Base-by-base conservation (phyloP, 306 rosid genomes). In the Quercus suber region DNA sequence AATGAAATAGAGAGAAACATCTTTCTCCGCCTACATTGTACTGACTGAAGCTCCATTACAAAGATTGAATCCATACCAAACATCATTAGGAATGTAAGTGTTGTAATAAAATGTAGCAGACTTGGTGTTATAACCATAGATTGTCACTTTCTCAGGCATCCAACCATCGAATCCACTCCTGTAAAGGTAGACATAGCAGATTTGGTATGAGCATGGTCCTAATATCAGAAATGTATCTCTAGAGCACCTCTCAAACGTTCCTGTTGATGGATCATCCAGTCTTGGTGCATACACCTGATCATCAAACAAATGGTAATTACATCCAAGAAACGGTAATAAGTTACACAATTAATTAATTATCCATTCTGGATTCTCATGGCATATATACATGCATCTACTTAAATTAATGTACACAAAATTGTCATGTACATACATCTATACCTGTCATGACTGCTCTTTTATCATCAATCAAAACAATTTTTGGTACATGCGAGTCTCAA, bases 111-210 rank as follows among this genome's bases (percentile, higher is more conserved):
- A 94, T 0, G 91, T 73, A 58, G 76, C 81, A 3, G 98, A 77
- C 31, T 14, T 81, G 4, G 77, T 77, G 80, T 74, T 4, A 55
- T 81, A 72, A 4, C 92, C 85, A 45, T 43, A 79, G 33, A 92
- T 87, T 55, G 91, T 86, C 58, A 94, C 97, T 52, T 73, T 77
- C 70, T 94, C 89, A 15, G 89, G 92, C 27, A 64, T 80, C 98
- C 98, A 94, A 18, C 98, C 98, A 75, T 94, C 98, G 80, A 81
- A 86, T 43, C 98, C 94, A 3, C 41, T 86, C 76, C 97, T 84
- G 88, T 94, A 90, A 33, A 94, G 63, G 53, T 90, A 90, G 33
- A 94, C 81, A 19, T 84, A 86, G 74, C 98, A 94, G 69, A 88
- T 57, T 79, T 82, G 86, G 71, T 88, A 83, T 0, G 93, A 83